phyloP scores from a whole-genome alignment of 768 basidiomycete genomes.

The Mycena filopes region DNA sequence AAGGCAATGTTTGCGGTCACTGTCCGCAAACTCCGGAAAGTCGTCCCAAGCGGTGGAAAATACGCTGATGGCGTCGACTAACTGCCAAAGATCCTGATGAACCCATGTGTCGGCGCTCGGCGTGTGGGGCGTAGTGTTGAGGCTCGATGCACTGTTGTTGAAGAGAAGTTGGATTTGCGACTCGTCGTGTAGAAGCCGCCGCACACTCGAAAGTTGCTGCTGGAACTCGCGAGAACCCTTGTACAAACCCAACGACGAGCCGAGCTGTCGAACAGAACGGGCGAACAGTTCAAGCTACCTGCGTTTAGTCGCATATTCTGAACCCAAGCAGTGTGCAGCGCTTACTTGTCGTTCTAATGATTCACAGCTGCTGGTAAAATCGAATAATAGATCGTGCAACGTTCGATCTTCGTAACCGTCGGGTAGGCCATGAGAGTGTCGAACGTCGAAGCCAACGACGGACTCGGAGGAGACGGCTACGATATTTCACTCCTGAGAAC shows the following conservation, averaged over 20 bases:
- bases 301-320: not conserved
- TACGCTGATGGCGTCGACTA: slow-evolving; percentile 9
- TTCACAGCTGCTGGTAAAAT: slow-evolving; percentile 7
- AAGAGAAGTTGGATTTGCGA: slow-evolving; percentile 15
- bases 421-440: not conserved
- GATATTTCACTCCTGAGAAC: not conserved
- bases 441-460: not conserved
- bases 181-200: slow-evolving; percentile 21
- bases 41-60: slow-evolving; percentile 25
- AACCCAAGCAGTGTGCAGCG: not conserved
- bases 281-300: slow-evolving; percentile 20
- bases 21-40: slow-evolving; percentile 21
- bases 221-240: slow-evolving; percentile 25
- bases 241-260: slow-evolving; percentile 29
- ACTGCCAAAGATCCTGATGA: slow-evolving; percentile 7
- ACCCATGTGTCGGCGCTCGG: slow-evolving; percentile 20
- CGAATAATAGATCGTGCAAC: slow-evolving; percentile 7
- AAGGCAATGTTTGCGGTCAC: slow-evolving; percentile 20
- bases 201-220: slow-evolving; percentile 13
- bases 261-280: slow-evolving; percentile 26
- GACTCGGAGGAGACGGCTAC: slow-evolving; percentile 2
- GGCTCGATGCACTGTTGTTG: slow-evolving; percentile 6
- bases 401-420: not conserved
- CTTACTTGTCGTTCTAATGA: slow-evolving; percentile 20
- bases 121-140: not conserved